Conservation (phyloP, 2,329 filamentous ascomycete species). For the Cladosporium austrohemisphaericum region DNA sequence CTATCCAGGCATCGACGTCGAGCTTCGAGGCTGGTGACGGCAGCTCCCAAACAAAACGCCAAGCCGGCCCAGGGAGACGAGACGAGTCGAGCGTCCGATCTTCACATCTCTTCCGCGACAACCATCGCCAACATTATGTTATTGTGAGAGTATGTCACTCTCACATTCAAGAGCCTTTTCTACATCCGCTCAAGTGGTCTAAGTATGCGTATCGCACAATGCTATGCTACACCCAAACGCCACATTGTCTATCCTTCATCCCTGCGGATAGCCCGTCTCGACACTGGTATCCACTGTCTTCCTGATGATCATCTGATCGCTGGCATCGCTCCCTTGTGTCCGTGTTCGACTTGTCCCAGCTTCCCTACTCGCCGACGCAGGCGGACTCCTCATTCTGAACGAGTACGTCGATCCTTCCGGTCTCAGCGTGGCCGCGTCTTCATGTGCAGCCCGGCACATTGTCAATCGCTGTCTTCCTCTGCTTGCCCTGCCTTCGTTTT, state of each 20-base stretch:
- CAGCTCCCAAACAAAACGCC: background rate
- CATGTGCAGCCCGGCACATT: background rate
- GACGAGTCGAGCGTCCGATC: too few relatives aligned
- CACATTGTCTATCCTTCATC: background rate
- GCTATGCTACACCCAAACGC: background rate
- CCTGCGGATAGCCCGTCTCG: background rate
- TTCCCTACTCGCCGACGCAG: background rate
- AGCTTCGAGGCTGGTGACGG: background rate
- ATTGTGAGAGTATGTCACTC: too few relatives aligned
- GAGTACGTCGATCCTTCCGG: constrained; percentile 6
- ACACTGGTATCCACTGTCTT: constrained; percentile 20
- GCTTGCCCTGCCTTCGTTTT: background rate
- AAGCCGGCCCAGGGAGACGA: too few relatives aligned
- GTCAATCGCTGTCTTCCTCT: background rate
- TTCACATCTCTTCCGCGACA: too few relatives aligned
- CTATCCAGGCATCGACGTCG: constrained; percentile 7
- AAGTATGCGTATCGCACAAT: too few relatives aligned
- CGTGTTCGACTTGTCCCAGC: background rate
- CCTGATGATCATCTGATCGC: constrained; percentile 24
- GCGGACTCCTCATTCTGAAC: constrained; percentile 6
- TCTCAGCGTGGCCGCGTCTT: background rate
- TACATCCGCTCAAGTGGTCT: too few relatives aligned
- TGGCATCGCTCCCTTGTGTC: constrained; percentile 19
- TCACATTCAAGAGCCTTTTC: too few relatives aligned
- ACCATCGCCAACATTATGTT: too few relatives aligned